Base-by-base conservation (phyloP, 2,329 filamentous ascomycete genomes). In the Aspergillus niger region DNA sequence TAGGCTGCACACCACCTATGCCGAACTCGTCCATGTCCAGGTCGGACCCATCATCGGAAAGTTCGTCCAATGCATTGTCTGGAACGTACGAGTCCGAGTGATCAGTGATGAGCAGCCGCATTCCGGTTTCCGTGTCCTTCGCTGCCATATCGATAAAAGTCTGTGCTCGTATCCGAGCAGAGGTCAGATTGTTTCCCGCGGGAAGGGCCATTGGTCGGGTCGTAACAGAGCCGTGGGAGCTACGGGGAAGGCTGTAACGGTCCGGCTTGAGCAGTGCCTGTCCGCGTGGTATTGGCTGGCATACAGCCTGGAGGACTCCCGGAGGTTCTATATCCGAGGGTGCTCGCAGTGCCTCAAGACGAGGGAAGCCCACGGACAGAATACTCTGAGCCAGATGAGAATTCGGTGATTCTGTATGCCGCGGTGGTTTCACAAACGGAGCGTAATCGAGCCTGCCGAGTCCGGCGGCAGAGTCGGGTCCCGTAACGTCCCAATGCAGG, bases 401-500 rank as follows among this genome's bases (percentile, higher is more conserved):
- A 58, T 79, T 79, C 1, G 77, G 74, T 5, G 76, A 74, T 24
- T 78, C 71, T 53, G 65, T 63, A 20, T 72, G 69, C 56, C 70
- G 74, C 0, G 70, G 69, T 6, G 72, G 67, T 36, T 73, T 73
- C 8, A 72, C 68, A 59, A 77, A 77, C 4, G 77, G 76, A 36
- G 71, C 67, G 17, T 67, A 73, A 56, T 78, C 76, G n/a, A 77
- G 65, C 58, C 72, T 71, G 47, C 70, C 75, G 38, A 78, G 70
- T 10, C 74, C 74, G 32, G 72, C 71, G 38, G 67, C 69, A 15
- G 75, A 69, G 49, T 78, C 72, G 13, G 76, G 76, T 52, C 76
- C 74, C 4, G 75, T 73, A 38, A 81, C 69, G 65, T 87, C 85
- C 84, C 85, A 87, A 66, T 88, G 85, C 3, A 88, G 71, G 62